Evolutionary conservation across 331 rosid species (phyloP), one percentile per base, ranked within the genome.

Genomic region (Dryas integrifolia): DNA sequence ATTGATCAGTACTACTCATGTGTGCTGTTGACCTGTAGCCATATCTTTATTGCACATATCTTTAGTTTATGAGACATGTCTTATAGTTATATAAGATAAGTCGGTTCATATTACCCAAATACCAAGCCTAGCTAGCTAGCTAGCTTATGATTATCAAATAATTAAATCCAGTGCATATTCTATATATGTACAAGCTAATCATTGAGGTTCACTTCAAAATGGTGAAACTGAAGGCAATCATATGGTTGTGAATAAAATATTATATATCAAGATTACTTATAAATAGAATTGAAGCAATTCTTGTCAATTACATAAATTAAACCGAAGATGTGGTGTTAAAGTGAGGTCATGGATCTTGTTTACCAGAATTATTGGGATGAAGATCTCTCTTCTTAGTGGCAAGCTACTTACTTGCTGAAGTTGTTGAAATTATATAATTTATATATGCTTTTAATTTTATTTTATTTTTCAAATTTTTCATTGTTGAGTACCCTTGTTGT

Each of bases 1-100:
- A 75, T 1, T 30, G 35, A 79, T 75, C 78, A 72, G 5, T 55
- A 30, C 2, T 30, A 1, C 35, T 79, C 83, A 84, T 71, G 82
- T 82, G 88, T 60, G 46, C 21, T 58, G 76, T 77, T 82, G 76
- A 74, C 83, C 77, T 69, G 65, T 51, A 51, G 58, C 77, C 63
- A 9, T 21, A 21, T 21, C 24, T 21, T 21, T 21, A 21, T 21
- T 21, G 24, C 24, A 21, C 24, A 21, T 58, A 41, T 56, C 41
- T 16, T 35, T 45, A 78, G 35, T 63, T 41, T 44, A 67, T 47
- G 5, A 38, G 53, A 35, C 49, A 13, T 38, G 5, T 9, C 9
- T 56, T 58, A 47, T 47, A 38, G 49, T 48, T 50, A 67, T 67
- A 48, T 7, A 48, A 12, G 21, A 46, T 26, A 39, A 61, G 13